phyloP scores from a whole-genome alignment of 371 early-diverging fungal genomes.

The Quaeritorhiza haematococci region DNA sequence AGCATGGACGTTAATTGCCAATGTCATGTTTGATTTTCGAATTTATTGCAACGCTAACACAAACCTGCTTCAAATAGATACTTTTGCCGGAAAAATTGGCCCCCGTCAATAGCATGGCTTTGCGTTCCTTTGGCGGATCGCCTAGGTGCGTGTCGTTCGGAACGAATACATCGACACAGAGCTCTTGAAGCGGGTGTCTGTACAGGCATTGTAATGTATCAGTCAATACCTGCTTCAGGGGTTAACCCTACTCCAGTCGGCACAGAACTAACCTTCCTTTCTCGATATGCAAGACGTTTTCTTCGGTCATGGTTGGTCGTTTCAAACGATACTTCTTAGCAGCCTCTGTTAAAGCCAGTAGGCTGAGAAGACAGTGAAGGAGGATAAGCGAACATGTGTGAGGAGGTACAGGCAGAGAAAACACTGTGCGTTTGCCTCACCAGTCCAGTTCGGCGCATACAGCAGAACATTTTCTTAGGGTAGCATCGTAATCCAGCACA shows the following conservation, averaged over 20 bases:
- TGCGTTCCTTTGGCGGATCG: conserved; percentile 12
- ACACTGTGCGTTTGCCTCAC: conserved; percentile 31
- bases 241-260: not conserved
- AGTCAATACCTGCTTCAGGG: not conserved
- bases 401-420: not conserved
- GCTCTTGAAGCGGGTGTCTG: conserved; percentile 72
- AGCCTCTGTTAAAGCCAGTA: conserved; percentile 58
- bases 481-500: conserved; percentile 31
- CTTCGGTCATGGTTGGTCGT: conserved; percentile 53
- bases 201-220: not conserved
- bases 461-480: conserved; percentile 35
- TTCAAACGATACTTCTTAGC: conserved; percentile 50
- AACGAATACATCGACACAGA: conserved; percentile 59
- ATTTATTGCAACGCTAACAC: conserved; percentile 1
- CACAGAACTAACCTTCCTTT: conserved; percentile 64
- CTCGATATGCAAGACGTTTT: conserved; percentile 44
- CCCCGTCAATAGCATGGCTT: conserved; percentile 63
- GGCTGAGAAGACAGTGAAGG: conserved; percentile 29
- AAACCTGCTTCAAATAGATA: conserved; percentile 70
- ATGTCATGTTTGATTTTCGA: not conserved
- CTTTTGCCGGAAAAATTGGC: conserved; percentile 78
- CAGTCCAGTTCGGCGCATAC: conserved; percentile 66
- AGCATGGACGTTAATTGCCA: too few species aligned
- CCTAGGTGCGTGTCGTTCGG: conserved; percentile 56
- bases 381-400: conserved; percentile 1